These are phyloP conservation scores for Macrophomina tecta DNA, from an alignment of 2,329 filamentous ascomycete genomes.

Conservation along the genomic window DNA sequence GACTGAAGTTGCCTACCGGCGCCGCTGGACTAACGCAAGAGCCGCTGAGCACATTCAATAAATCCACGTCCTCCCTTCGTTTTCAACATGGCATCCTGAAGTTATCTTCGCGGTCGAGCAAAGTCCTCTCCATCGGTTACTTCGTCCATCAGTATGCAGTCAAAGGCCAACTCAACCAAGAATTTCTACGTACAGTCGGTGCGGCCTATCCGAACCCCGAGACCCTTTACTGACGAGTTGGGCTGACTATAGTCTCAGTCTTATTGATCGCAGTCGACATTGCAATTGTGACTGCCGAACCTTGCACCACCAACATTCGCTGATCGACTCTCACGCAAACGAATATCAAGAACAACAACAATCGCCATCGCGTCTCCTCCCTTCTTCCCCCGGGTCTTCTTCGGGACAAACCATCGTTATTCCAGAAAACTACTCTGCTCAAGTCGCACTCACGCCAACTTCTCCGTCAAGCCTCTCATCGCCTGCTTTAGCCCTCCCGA, in stretches of 20 bases:
- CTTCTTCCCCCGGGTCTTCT: background rate
- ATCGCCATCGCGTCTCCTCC: background rate
- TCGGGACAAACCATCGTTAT: background rate
- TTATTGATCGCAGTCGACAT: constrained; percentile 7
- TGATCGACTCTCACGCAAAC: background rate
- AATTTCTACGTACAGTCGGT: constrained; percentile 19
- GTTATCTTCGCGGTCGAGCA: too few relatives aligned
- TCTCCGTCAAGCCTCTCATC: background rate
- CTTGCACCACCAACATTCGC: background rate
- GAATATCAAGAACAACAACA: background rate
- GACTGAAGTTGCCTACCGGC: background rate
- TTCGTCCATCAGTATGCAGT: background rate
- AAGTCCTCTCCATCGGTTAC: background rate
- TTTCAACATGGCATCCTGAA: background rate
- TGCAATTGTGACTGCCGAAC: constrained; percentile 1
- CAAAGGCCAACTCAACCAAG: constrained; percentile 3
- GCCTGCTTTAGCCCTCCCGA: background rate
- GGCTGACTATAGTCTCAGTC: constrained; percentile 17
- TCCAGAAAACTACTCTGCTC: background rate
- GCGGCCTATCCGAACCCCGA: background rate
- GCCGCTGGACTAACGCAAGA: background rate
- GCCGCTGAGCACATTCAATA: background rate
- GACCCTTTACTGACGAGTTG: background rate
- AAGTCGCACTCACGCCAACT: background rate
- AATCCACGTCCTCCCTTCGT: background rate